Percentiles rank a stretch among this genome's conserved stretches.
Evolutionary conservation across 1,139 yeast species (phyloP).

Genomic region (Taiozyma sp.): DNA sequence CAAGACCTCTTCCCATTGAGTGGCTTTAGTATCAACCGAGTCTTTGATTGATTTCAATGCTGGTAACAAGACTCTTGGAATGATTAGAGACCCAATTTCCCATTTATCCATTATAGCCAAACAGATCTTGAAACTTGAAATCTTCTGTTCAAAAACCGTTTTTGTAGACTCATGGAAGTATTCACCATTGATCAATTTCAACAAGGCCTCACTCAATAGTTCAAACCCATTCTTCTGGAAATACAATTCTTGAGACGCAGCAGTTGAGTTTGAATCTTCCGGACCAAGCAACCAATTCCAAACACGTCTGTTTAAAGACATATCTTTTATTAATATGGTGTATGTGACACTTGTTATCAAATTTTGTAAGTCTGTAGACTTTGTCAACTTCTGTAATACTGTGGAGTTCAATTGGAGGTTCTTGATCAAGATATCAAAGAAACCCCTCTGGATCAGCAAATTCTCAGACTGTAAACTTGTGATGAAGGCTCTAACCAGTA

Average conservation of each 20-base stretch:
- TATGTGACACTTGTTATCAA: constrained; percentile 60
- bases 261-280: constrained; percentile 11
- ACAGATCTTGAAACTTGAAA: constrained; percentile 58
- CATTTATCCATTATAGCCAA: constrained; percentile 82
- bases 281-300: constrained; percentile 95
- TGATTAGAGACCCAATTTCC: constrained; percentile 79
- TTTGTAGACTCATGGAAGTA: constrained; percentile 19
- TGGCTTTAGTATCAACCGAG: constrained; percentile 15
- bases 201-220: constrained; percentile 47
- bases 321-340: constrained; percentile 76
- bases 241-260: constrained; percentile 36
- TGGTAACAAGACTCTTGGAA: constrained; percentile 68
- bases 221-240: constrained; percentile 54
- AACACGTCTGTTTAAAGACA: constrained; percentile 87
- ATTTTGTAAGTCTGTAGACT: constrained; percentile 49
- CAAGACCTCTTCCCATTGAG: constrained; percentile 39
- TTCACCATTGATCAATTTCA: constrained; percentile 39
- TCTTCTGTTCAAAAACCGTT: constrained; percentile 28
- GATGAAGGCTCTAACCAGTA: constrained; percentile 69
- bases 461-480: constrained; percentile 59
- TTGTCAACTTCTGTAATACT: constrained; percentile 44
- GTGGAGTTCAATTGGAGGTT: constrained; percentile 63
- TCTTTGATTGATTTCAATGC: constrained; percentile 40
- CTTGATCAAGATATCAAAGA: constrained; percentile 71
- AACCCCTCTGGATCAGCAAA: constrained; percentile 81